These are phyloP conservation scores for Penicillium egyptiacum DNA, from an alignment of 495 filamentous ascomycete species.

Conservation along the genomic window DNA sequence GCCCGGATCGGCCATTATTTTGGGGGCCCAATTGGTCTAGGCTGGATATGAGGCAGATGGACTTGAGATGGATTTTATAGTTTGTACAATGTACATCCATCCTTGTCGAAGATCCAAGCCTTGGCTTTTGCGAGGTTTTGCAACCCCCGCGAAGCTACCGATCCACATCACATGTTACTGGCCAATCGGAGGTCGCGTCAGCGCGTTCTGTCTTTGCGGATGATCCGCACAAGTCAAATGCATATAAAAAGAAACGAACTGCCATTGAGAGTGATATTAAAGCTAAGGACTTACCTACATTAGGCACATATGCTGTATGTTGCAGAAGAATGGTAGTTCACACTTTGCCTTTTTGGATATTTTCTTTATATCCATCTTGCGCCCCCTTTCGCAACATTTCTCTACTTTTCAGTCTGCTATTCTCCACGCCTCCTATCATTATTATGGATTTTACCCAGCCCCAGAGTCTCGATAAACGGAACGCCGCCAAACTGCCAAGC, in stretches of 20 bases:
- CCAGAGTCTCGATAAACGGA: too few relatives aligned
- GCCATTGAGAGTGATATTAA: neutral
- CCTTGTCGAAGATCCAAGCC: neutral
- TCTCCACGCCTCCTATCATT: too few relatives aligned
- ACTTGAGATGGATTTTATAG: neutral
- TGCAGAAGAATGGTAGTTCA: too few relatives aligned
- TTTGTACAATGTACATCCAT: neutral
- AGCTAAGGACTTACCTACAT: neutral
- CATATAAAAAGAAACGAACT: neutral
- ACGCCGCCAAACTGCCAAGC: too few relatives aligned
- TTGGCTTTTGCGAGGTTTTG: neutral
- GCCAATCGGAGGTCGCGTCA: neutral
- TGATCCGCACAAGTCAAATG: neutral
- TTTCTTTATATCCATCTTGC: too few relatives aligned
- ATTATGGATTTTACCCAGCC: too few relatives aligned
- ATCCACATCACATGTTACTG: neutral
- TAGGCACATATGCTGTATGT: too few relatives aligned
- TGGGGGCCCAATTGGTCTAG: too few relatives aligned
- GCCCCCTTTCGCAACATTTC: too few relatives aligned
- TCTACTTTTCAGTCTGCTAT: too few relatives aligned
- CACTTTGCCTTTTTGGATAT: too few relatives aligned
- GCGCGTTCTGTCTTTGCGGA: neutral
- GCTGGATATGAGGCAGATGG: neutral
- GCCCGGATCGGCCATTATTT: neutral
- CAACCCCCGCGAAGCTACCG: neutral